Evolutionary conservation across 2,329 filamentous ascomycete genomes (phyloP).

Genomic region (Xylariaceae sp.): DNA sequence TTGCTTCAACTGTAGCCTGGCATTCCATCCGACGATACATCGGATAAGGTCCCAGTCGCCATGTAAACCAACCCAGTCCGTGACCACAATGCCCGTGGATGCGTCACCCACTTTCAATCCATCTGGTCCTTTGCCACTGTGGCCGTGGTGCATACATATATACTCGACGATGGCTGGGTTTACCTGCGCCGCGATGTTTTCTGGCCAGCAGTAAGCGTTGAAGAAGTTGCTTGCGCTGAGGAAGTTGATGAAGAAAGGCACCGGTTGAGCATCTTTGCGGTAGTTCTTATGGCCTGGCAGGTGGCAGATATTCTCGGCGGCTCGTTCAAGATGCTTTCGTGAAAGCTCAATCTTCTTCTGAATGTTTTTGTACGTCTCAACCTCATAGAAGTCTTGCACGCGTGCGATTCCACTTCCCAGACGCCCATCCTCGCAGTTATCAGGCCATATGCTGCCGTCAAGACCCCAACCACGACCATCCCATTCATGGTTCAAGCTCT

Average conservation of each 20-base stretch:
- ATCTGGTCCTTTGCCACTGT: slow-evolving; percentile 44
- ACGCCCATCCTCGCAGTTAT: slow-evolving; percentile 76
- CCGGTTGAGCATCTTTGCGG: slow-evolving; percentile 28
- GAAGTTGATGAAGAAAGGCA: slow-evolving; percentile 85
- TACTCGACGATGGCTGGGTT: slow-evolving; percentile 71
- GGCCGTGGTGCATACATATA: slow-evolving; percentile 53
- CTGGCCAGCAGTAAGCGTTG: slow-evolving; percentile 86
- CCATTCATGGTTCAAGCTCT: slow-evolving; percentile 47
- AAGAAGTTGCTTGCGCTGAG: slow-evolving; percentile 91
- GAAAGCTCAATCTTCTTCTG: slow-evolving; percentile 72
- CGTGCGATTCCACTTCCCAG: slow-evolving; percentile 68
- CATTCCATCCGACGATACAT: slow-evolving; percentile 89
- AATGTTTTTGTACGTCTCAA: slow-evolving; percentile 69
- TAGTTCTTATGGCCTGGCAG: slow-evolving; percentile 36
- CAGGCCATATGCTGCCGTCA: slow-evolving; percentile 67
- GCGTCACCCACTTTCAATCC: slow-evolving; percentile 60
- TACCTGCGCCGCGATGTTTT: slow-evolving; percentile 79
- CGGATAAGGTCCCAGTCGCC: slow-evolving; percentile 88
- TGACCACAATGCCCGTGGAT: slow-evolving; percentile 81
- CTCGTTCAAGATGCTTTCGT: slow-evolving; percentile 70
- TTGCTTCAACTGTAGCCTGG: slow-evolving; percentile 50
- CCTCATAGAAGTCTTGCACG: slow-evolving; percentile 93
- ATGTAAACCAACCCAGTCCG: slow-evolving; percentile 83
- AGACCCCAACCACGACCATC: slow-evolving; percentile 51
- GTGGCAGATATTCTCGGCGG: slow-evolving; percentile 48